phyloP scores from a whole-genome alignment of 306 rosid species.

The Dalbergia oliveri region DNA sequence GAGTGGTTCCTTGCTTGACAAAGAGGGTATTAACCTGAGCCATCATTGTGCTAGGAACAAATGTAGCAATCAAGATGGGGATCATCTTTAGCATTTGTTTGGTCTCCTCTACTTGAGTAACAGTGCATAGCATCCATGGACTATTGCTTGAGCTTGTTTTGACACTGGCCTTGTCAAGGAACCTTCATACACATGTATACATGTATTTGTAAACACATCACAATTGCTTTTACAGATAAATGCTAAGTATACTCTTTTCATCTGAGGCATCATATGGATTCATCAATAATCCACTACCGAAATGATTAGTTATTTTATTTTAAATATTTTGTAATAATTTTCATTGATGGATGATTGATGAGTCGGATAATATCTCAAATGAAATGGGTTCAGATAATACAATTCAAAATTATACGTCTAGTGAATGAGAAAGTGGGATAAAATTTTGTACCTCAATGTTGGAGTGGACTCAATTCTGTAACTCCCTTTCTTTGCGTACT shows the following conservation, averaged over 20 bases:
- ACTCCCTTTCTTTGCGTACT: constrained; percentile 59
- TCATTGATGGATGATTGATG: no score
- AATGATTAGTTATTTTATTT: no score
- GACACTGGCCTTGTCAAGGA: constrained; percentile 76
- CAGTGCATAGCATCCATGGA: constrained; percentile 75
- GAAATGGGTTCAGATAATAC: no score
- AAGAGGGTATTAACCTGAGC: constrained; percentile 73
- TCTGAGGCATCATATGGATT: no score
- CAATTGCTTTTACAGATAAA: background rate
- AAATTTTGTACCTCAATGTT: constrained; percentile 58
- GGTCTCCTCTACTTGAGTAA: constrained; percentile 88
- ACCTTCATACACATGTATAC: constrained; percentile 51
- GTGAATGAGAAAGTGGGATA: constrained; percentile 10
- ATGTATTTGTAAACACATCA: background rate
- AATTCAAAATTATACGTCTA: background rate
- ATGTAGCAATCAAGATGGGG: constrained; percentile 70
- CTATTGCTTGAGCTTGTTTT: constrained; percentile 49
- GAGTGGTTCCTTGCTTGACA: constrained; percentile 81
- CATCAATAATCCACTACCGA: no score
- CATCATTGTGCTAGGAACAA: constrained; percentile 70
- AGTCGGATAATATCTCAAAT: no score
- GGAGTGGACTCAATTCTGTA: constrained; percentile 68
- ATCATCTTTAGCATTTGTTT: constrained; percentile 84
- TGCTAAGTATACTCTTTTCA: no score
- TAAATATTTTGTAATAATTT: no score